Evolutionary conservation across 306 rosid genomes (phyloP), one percentile per base, ranked within the genome.

Genomic region (Quercus parvula): DNA sequence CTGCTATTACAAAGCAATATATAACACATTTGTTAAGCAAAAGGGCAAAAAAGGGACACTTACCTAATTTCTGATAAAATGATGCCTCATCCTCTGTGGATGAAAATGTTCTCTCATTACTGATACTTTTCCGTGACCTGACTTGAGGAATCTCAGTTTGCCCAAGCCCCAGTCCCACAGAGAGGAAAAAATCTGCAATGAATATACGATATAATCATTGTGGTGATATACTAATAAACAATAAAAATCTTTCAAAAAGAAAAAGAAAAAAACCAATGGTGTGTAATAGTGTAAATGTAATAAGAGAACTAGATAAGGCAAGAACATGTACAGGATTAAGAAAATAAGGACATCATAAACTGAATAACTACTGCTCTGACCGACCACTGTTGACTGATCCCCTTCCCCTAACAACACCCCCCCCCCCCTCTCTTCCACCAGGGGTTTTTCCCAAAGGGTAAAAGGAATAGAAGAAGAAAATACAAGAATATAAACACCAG

Each of bases 161-260:
- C 80, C 99, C 98, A 35, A 95, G 86, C 73, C 98, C 99, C 79
- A 95, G 90, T 82, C 94, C 99, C 80, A 95, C 97, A 59, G 98
- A 91, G 56, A 83, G 87, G 77, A 95, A 95, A 83, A 92, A 92
- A 56, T 92, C 99, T 95, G 89, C 89, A 85, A 71, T 56, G 76
- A 77, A 72, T 85, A 78, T 76, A 66, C 71, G 20, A 74, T 59
- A 75, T 66, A 24, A 58, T 57, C 75, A 72, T 28, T 63, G 70
- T 27, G 35, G 10, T 63, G 38, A 22, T 27, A 63, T 15, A 13
- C 70, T 28, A 59, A 67, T 28, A 59, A 67, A 67, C 33, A 30
- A 17, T 17, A 19, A 19, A n/a, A 49, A 10, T 12, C 1, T 49
- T 41, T 14, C 14, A 30, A 69, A 2, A 35, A 58, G 38, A 51